Base-by-base conservation (phyloP, 139 green algal genomes). In the Picochlorum sp. region DNA sequence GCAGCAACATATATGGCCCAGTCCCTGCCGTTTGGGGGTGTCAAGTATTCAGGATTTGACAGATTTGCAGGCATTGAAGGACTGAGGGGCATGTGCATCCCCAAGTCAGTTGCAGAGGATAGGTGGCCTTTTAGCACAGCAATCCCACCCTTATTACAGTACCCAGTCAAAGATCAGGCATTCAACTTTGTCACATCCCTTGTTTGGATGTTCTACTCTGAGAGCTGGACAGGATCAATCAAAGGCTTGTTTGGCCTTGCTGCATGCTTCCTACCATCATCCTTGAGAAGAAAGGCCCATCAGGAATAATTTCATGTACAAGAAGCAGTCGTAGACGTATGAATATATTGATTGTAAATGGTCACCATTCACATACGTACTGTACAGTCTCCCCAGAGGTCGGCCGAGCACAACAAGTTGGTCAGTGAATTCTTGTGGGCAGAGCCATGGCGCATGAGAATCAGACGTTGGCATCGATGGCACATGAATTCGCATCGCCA, bases 1-100 rank as follows among this genome's bases (percentile, higher is more conserved):
- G 84, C 77, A 41, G 85, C 83, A 18, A 97, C 90, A 44, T 97
- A 97, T 78, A 96, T 98, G 92, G 93, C 85, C 78, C 92, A 98
- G 81, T 91, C 81, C 2, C 85, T 98, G 77, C 93, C 93, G 2
- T 98, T 98, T 84, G 93, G 93, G 24, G 93, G 93, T 24, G 90
- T 98, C 26, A 97, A 97, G 80, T 78, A 94, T 44, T 88, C 72
- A 41, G 93, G 93, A 51, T 98, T 97, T 74, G 93, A 92, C 63
- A 80, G 90, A 45, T 98, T 97, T 80, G 86, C 70, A 6, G 91
- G 92, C 31, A 73, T 98, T 4, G 93, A 98, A 71, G 93, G 93
- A 11, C 78, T 98, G 57, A 83, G 91, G 11, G 91, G 83, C n/a
- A 74, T 96, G 67, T 95, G 86, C 59, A 64, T 88, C 10, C 70